Evolutionary conservation across 2,329 filamentous ascomycete species (phyloP), one percentile per base, ranked within the genome.

Genomic region (Escovopsis sp.): DNA sequence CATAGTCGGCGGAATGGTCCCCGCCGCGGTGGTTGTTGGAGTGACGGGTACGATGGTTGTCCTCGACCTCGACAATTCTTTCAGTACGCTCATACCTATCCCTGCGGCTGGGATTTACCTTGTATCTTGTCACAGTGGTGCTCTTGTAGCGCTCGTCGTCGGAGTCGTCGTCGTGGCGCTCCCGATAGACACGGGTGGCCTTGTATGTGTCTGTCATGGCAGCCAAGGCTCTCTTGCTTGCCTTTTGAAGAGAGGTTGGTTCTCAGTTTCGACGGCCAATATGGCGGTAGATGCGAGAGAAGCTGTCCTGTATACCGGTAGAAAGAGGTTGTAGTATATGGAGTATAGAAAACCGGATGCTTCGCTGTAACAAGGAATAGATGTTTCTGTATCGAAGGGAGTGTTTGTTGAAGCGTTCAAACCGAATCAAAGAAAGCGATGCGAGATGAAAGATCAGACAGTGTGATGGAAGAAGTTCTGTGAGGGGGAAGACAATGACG

Each of bases 61-160:
- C 65, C 37, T 70, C 67, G 43, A 65, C 53, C 36, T 68, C 65
- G 39, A 66, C 59, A 43, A 58, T 45, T 43, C 58, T 55, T 36
- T 65, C 59, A 43, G 47, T 55, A 39, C 59, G 59, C 32, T 65
- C 61, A 48, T 62, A 58, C 8, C 58, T 60, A 45, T 67, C 66
- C 38, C 58, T 55, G 40, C 61, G 60, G 40, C 53, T 57, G 10
- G 64, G 61, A 8, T 57, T 55, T 25, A 72, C 67, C 53, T 72
- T 72, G 61, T 73, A 73, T 42, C 70, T 65, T 46, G 65, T 67
- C 41, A 72, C 62, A n/a, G 66, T 71, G 5, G 67, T 65, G 45
- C 57, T 61, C 50, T 59, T 61, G 56, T 65, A 66, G 35, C 58
- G 57, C 39, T 71, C 67, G 42, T 71, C 69, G 46, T 68, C 65